Percentiles rank a stretch among this genome's conserved stretches.
Evolutionary conservation across 2,329 filamentous ascomycete genomes (phyloP).

Genomic region (Karstenula rhodostoma): DNA sequence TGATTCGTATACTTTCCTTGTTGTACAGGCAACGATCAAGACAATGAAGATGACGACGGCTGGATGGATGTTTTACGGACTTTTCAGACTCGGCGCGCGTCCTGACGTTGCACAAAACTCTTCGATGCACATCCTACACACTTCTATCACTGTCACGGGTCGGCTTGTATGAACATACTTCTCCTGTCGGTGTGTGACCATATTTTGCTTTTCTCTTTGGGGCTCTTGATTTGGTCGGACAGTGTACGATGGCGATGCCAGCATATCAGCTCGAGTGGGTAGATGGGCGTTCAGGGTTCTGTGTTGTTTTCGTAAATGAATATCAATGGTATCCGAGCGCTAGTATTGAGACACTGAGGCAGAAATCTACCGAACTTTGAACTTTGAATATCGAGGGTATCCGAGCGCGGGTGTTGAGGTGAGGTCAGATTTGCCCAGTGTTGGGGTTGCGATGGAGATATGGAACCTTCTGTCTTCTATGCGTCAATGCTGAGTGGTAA

Average conservation of each 20-base stretch:
- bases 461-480: neutral
- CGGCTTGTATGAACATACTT: constrained; percentile 1
- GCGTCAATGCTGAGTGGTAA: neutral
- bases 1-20: constrained; percentile 30
- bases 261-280: neutral
- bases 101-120: constrained; percentile 21
- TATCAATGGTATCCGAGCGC: constrained; percentile 11
- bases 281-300: neutral
- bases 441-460: neutral
- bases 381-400: neutral
- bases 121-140: constrained; percentile 15
- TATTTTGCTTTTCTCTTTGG: neutral
- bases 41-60: constrained; percentile 38
- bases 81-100: constrained; percentile 34
- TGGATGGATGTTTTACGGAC: constrained; percentile 41
- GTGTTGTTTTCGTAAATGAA: constrained; percentile 3
- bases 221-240: constrained; percentile 15
- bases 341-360: neutral
- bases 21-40: constrained; percentile 35
- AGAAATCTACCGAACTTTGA: neutral
- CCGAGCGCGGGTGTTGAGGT: neutral
- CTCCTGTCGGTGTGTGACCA: neutral
- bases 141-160: neutral
- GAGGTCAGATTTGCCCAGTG: neutral
- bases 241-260: constrained; percentile 26